Evolutionary conservation across 2,329 filamentous ascomycete genomes (phyloP), one percentile per base, ranked within the genome.

Genomic region (Cadophora sp.): DNA sequence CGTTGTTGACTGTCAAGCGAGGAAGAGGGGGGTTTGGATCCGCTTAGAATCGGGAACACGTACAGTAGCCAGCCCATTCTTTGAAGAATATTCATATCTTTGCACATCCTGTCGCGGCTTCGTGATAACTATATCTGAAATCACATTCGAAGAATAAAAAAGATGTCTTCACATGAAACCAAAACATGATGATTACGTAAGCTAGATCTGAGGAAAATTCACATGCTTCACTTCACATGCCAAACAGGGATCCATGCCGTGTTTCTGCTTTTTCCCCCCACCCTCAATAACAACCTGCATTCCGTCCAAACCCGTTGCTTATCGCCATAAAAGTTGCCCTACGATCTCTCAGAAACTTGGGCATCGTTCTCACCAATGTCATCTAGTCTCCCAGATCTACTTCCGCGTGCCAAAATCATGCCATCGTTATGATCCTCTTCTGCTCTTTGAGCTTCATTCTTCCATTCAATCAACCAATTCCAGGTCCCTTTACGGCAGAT

Each of bases 161-260:
- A n/a, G n/a, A n/a, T n/a, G n/a, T n/a, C n/a, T n/a, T n/a, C n/a
- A n/a, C n/a, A n/a, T n/a, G n/a, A n/a, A n/a, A n/a, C n/a, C n/a
- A n/a, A n/a, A n/a, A n/a, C n/a, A n/a, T n/a, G n/a, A n/a, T 22
- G 43, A 6, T 55, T 55, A 55, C 26, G 27, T 55, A 55, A 55
- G 26, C 51, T 55, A 27, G 27, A 31, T 9, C 19, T 29, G 24
- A 12, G 12, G 26, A 55, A 31, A 31, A n/a, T 55, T 55, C 51
- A 55, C 51, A 55, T 55, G 51, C 51, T n/a, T 55, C 51, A 55
- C 31, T 61, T 61, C 58, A 61, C 58, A 61, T 61, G 34, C 37
- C 24, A 61, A 60, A n/a, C 22, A 61, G 34, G 58, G 55, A 6
- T 58, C 27, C 24, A 26, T 53, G 50, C 27, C 24, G 12, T 53